Base-by-base conservation (phyloP, 2,329 filamentous ascomycete genomes). In the Clarireedia sp. region DNA sequence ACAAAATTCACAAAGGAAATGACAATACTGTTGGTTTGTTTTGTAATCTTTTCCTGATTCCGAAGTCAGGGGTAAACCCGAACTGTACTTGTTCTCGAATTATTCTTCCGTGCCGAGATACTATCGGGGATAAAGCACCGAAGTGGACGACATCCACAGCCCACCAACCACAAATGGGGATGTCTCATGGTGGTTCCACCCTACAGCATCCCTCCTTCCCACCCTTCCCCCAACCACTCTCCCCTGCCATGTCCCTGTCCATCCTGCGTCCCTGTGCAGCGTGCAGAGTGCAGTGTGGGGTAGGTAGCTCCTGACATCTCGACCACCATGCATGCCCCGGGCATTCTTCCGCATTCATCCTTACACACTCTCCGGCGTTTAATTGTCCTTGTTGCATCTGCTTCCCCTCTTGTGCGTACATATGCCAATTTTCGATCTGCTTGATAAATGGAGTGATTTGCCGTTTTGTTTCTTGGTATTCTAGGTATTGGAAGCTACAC, bases 241-340 rank as follows among this genome's bases (percentile, higher is more conserved):
- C 41, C 41, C 41, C 41, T 23, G 23, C 17, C 29, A 9, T 6
- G 8, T 38, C 16, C 17, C 9, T 41, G 17, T 41, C 7, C n/a
- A 8, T 21, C 9, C 36, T 52, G 24, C 23, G 26, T 19, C 24
- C 10, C 5, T 5, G 14, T 17, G n/a, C 26, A 5, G 29, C 10
- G 29, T 12, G 24, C 26, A 5, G 29, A 3, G 29, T 12, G 24
- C 5, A 10, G 36, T 36, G 51, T 54, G 51, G 51, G 51, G 45
- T 54, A 33, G 2, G 23, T 48, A 40, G 36, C 44, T 54, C 36
- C 51, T 54, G 51, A 23, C 10, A 48, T 54, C 33, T 46, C 43
- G 10, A 16, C 43, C 23, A 46, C 23, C 12, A 33, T 29, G 21
- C 23, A 24, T n/a, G 9, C 12, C 10, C 44, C 24, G 40, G 46